Evolutionary conservation across 2,329 filamentous ascomycete genomes (phyloP), one percentile per base, ranked within the genome.

Genomic region (Pseudocercospora eumusae): DNA sequence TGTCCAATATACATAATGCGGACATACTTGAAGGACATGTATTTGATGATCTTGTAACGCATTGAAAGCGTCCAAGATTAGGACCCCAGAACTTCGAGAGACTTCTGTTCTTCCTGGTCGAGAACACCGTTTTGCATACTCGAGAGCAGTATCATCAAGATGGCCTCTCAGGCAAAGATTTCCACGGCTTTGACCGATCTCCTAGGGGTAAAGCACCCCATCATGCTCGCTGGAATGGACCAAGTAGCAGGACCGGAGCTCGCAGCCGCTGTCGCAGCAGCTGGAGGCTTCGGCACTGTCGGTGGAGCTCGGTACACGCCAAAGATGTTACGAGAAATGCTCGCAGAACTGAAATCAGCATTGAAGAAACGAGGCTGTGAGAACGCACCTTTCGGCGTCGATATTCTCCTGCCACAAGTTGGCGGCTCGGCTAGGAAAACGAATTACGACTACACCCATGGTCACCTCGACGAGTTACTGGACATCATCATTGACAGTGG

Each of bases 221-320:
- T 98, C 74, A 82, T 98, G 73, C 88, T 98, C 65, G 93, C 93
- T 72, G 95, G 93, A 77, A 98, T 98, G 93, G 97, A 98, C 83
- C 93, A 98, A 67, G 93, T 93, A 58, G 93, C 93, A 63, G 95
- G 95, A 52, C 93, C 93, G 60, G 95, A 92, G 83, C 87, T 98
- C 72, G 95, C 93, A 57, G 93, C 95, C 36, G 95, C 93, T 44
- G 93, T 98, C 71, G 95, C 93, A 70, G 97, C 97, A 78, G 93
- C 95, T 59, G 95, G 93, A 69, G 93, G 93, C 74, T 83, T 98
- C 64, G 93, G 93, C 80, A 93, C 97, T 72, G 92, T 98, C 70
- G 93, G 93, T 69, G 93, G 93, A 76, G 88, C 93, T 71, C 88
- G 91, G 69, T 98, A 98, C 82, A 96, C 92, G 59, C 93, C 93